phyloP scores from a whole-genome alignment of 176 grass and related monocot genomes.

The Aegilops longissima region DNA sequence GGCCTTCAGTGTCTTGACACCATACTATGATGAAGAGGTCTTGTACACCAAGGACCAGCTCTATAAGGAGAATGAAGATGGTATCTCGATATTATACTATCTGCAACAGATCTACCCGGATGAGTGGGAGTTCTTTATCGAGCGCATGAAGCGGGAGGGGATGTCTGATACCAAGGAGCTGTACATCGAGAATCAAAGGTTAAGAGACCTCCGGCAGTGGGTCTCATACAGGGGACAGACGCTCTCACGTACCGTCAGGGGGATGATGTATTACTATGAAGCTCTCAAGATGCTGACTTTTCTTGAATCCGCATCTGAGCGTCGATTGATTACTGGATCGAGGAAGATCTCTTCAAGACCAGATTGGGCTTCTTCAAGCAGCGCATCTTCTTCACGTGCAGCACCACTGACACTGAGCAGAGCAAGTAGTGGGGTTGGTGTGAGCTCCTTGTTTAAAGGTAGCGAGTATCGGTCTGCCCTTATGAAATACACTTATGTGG shows the following conservation, averaged over 20 bases:
- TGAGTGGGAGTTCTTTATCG: slow-evolving; percentile 80
- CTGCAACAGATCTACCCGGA: slow-evolving; percentile 81
- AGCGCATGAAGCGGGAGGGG: slow-evolving; percentile 82
- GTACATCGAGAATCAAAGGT: slow-evolving; percentile 52
- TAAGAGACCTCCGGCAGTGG: slow-evolving; percentile 73
- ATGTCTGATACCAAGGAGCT: slow-evolving; percentile 57
- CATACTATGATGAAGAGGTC: slow-evolving; percentile 92
- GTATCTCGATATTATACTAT: slow-evolving; percentile 89
- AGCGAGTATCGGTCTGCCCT: slow-evolving; percentile 71
- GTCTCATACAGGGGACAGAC: slow-evolving; percentile 94
- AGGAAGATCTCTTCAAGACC: slow-evolving; percentile 48
- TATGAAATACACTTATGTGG: slow-evolving; percentile 30
- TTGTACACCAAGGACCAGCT: slow-evolving; percentile 92
- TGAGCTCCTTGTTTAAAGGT: slow-evolving; percentile 85
- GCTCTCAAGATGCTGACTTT: slow-evolving; percentile 91
- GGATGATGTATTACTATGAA: slow-evolving; percentile 98
- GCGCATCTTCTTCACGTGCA: slow-evolving; percentile 42
- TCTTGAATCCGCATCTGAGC: slow-evolving; percentile 84
- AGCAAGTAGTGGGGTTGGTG: slow-evolving; percentile 44
- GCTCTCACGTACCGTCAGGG: slow-evolving; percentile 74
- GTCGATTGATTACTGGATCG: slow-evolving; percentile 60
- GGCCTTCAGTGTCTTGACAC: slow-evolving; percentile 85
- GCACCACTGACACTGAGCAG: slow-evolving; percentile 40
- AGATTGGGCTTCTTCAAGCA: slow-evolving; percentile 43
- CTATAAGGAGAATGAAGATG: slow-evolving; percentile 82